Conservation (phyloP, 2,329 filamentous ascomycete species). For the Spiromastix sp. region DNA sequence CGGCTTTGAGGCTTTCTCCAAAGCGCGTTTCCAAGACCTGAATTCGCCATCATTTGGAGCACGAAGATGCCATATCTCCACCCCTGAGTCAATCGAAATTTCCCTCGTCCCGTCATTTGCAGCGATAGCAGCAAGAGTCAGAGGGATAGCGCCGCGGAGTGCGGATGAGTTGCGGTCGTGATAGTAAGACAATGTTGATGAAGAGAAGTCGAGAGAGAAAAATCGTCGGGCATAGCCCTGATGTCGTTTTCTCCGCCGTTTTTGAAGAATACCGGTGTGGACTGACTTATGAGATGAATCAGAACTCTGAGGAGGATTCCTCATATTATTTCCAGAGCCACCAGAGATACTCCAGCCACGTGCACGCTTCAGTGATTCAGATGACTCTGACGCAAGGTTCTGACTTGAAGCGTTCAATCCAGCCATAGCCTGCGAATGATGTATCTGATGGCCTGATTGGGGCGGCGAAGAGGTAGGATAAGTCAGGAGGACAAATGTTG, state of each 20-base stretch:
- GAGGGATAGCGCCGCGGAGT: constrained; percentile 79
- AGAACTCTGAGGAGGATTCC: constrained; percentile 13
- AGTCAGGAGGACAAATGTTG: constrained; percentile 87
- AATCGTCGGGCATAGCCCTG: constrained; percentile 89
- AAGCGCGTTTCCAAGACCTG: constrained; percentile 70
- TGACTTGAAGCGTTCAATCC: constrained; percentile 23
- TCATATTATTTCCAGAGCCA: constrained; percentile 7
- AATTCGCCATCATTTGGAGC: constrained; percentile 79
- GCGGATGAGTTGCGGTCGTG: constrained; percentile 89
- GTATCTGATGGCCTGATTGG: constrained; percentile 34
- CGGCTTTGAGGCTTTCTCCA: constrained; percentile 66
- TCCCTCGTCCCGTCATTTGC: constrained; percentile 81
- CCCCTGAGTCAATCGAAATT: constrained; percentile 92
- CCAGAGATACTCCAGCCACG: constrained; percentile 17
- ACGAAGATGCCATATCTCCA: constrained; percentile 91
- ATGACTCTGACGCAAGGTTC: constrained; percentile 35
- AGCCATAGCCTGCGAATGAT: constrained; percentile 44
- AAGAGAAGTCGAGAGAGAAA: constrained; percentile 91
- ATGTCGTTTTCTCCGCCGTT: constrained; percentile 83
- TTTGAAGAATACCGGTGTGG: constrained; percentile 76
- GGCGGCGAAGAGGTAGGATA: constrained; percentile 64
- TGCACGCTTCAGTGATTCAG: constrained; percentile 39
- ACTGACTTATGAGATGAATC: constrained; percentile 40
- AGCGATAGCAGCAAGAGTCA: constrained; percentile 82
- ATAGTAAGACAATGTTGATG: constrained; percentile 92